Evolutionary conservation across 192 early-diverging fungal genomes (phyloP).

Genomic region (Martensiomyces pterosporus): DNA sequence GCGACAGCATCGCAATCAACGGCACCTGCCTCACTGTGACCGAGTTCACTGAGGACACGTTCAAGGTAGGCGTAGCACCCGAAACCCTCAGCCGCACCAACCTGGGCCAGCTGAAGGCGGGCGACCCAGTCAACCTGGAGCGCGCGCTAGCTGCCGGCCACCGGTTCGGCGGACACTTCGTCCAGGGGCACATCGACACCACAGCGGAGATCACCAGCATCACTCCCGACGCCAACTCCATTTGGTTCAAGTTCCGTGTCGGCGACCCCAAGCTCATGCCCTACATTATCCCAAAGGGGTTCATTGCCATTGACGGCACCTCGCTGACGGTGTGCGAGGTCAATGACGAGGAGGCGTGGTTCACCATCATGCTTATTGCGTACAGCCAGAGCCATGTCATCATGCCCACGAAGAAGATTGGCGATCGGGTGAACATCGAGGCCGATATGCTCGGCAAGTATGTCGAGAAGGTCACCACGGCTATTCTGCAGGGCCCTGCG

Average conservation of each 20-base stretch:
- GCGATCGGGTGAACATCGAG: slow-evolving; percentile 87
- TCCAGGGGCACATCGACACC: slow-evolving; percentile 93
- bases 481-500: slow-evolving; percentile 40
- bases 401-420: slow-evolving; percentile 67
- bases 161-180: slow-evolving; percentile 96
- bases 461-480: slow-evolving; percentile 72
- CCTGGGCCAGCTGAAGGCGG: slow-evolving; percentile 71
- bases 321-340: slow-evolving; percentile 93
- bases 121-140: slow-evolving; percentile 87
- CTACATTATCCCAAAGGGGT: slow-evolving; percentile 95
- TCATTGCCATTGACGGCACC: slow-evolving; percentile 89
- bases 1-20: slow-evolving; percentile 92
- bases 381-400: slow-evolving; percentile 85
- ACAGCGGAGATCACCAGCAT: slow-evolving; percentile 71
- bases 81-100: slow-evolving; percentile 93
- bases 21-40: slow-evolving; percentile 97
- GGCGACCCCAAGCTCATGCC: slow-evolving; percentile 58
- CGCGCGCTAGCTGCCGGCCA: slow-evolving; percentile 82
- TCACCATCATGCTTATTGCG: slow-evolving; percentile 94
- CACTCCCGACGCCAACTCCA: slow-evolving; percentile 84
- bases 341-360: slow-evolving; percentile 66
- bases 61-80: slow-evolving; percentile 91
- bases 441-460: slow-evolving; percentile 99
- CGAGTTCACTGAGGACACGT: slow-evolving; percentile 72
- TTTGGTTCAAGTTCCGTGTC: slow-evolving; percentile 69